Conservation (phyloP, 768 basidiomycete genomes). For the Lactifluus pinguis region DNA sequence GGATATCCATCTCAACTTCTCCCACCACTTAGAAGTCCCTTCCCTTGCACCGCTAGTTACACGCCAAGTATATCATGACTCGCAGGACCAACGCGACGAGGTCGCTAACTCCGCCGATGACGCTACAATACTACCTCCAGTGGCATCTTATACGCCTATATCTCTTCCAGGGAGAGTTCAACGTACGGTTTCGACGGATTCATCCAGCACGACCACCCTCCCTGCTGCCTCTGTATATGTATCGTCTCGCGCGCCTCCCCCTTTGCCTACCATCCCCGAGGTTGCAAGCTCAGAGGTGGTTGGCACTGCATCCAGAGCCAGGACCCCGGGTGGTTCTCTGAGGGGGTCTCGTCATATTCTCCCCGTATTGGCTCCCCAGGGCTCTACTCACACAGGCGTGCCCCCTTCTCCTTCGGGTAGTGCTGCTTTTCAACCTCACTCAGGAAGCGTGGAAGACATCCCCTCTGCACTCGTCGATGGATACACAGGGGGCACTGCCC, state of each 20-base stretch:
- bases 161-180: background rate
- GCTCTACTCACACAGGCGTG: background rate
- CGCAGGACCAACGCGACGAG: background rate
- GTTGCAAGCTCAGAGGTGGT: conserved; percentile 12
- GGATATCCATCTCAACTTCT: background rate
- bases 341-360: background rate
- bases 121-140: background rate
- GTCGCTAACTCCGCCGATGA: background rate
- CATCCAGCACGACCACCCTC: conserved; percentile 16
- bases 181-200: background rate
- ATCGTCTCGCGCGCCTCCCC: conserved; percentile 3
- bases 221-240: conserved; percentile 5
- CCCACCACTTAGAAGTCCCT: background rate
- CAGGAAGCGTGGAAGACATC: background rate
- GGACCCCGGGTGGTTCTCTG: background rate
- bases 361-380: background rate
- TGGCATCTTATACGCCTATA: background rate
- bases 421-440: conserved; percentile 3
- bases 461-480: background rate
- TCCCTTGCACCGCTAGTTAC: background rate
- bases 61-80: background rate
- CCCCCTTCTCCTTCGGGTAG: background rate
- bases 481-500: background rate
- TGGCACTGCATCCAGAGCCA: conserved; percentile 1
- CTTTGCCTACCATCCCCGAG: conserved; percentile 18